A percentile compares a stretch with the other conserved stretches of the same genome.
phyloP scores from a whole-genome alignment of 208 protist genomes.

The Trypanosoma vivax region DNA sequence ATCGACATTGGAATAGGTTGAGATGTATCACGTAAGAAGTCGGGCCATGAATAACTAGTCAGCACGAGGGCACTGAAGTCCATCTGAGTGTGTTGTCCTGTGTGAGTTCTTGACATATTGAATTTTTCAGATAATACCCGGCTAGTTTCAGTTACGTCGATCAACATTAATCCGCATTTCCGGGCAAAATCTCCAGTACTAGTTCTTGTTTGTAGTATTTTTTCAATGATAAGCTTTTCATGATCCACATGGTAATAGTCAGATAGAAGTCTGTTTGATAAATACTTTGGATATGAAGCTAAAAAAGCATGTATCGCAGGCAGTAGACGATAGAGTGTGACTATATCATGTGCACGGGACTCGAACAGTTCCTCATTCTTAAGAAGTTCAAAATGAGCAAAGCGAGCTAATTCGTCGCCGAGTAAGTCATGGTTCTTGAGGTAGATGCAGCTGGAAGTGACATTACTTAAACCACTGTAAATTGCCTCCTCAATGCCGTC shows the following conservation, averaged over 20 bases:
- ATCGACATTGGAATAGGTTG: slow-evolving; percentile 9
- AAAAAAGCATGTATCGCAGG: slow-evolving; percentile 13
- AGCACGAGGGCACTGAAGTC: slow-evolving; percentile 13
- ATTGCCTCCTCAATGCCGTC: slow-evolving; percentile 10
- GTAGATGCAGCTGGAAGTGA: background rate
- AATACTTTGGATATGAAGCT: slow-evolving; percentile 18
- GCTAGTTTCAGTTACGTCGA: slow-evolving; percentile 11
- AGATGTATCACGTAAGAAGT: background rate
- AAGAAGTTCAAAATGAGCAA: slow-evolving; percentile 12
- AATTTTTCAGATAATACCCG: slow-evolving; percentile 3
- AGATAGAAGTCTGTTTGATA: slow-evolving; percentile 13
- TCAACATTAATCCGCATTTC: slow-evolving; percentile 20
- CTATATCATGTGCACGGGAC: slow-evolving; percentile 6
- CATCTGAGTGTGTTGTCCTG: background rate
- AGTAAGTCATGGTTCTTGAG: slow-evolving; percentile 5
- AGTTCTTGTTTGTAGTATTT: slow-evolving; percentile 11
- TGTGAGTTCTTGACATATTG: background rate
- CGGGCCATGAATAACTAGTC: slow-evolving; percentile 19
- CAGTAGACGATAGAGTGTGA: slow-evolving; percentile 17
- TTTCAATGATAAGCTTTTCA: slow-evolving; percentile 10
- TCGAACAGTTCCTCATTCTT: background rate
- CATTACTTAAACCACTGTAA: slow-evolving; percentile 4
- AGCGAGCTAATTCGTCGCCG: slow-evolving; percentile 14
- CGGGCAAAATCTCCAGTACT: slow-evolving; percentile 20
- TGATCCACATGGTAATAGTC: slow-evolving; percentile 4